Percentiles rank a stretch among this genome's conserved stretches.
Conservation (phyloP, 768 basidiomycete species). For the Pluteus cervinus region DNA sequence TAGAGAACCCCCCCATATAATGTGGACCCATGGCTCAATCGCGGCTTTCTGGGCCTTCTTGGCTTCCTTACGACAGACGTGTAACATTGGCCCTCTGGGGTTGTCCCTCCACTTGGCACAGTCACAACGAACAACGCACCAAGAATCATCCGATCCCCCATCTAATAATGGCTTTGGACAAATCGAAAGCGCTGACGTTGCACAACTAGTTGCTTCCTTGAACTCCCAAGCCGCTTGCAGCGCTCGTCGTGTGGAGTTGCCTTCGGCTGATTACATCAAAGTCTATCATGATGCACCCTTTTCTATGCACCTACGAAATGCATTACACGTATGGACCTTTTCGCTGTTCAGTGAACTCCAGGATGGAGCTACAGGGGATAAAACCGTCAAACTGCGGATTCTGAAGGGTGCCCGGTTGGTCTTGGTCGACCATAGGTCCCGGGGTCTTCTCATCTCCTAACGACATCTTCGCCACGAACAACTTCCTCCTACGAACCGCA, state of each 20-base stretch:
- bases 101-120: slow-evolving; percentile 41
- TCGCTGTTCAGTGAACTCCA: slow-evolving; percentile 7
- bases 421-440: slow-evolving; percentile 41
- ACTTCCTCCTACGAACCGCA: too few relatives aligned
- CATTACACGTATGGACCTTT: slow-evolving; percentile 47
- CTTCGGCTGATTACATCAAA: slow-evolving; percentile 45
- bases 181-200: slow-evolving; percentile 1
- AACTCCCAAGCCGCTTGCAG: neutral
- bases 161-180: slow-evolving; percentile 5
- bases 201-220: neutral
- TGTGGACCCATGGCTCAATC: slow-evolving; percentile 42
- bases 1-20: slow-evolving; percentile 21
- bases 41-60: slow-evolving; percentile 47
- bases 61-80: slow-evolving; percentile 27
- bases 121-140: slow-evolving; percentile 9
- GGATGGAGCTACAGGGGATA: too few relatives aligned
- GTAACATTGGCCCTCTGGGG: slow-evolving; percentile 38
- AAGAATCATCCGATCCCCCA: slow-evolving; percentile 8
- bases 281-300: slow-evolving; percentile 49
- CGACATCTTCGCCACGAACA: too few relatives aligned
- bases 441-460: slow-evolving; percentile 38
- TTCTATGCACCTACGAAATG: slow-evolving; percentile 41
- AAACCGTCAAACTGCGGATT: slow-evolving; percentile 36
- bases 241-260: slow-evolving; percentile 12
- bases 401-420: slow-evolving; percentile 43